These are phyloP conservation scores for Udeniomyces megalosporus DNA, from an alignment of 768 basidiomycete genomes.

Conservation along the genomic window DNA sequence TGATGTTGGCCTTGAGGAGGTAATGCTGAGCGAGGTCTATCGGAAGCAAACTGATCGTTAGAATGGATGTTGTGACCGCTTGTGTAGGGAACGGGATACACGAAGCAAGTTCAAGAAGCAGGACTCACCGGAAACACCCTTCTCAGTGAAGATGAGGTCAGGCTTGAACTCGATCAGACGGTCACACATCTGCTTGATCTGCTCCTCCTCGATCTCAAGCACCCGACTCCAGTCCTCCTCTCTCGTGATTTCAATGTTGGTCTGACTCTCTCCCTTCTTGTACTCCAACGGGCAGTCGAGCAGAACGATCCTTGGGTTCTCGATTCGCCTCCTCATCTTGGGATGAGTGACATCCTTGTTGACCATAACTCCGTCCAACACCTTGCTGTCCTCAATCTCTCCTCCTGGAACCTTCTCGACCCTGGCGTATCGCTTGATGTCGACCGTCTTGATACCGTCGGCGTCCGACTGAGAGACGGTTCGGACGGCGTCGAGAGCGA, in stretches of 20 bases:
- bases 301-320: slow-evolving; percentile 70
- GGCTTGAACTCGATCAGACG: slow-evolving; percentile 84
- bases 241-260: slow-evolving; percentile 93
- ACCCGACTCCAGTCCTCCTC: slow-evolving; percentile 84
- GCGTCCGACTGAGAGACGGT: slow-evolving; percentile 58
- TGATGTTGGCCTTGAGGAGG: slow-evolving; percentile 68
- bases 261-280: slow-evolving; percentile 97
- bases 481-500: slow-evolving; percentile 81
- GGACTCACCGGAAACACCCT: slow-evolving; percentile 78
- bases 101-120: background rate
- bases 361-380: slow-evolving; percentile 80
- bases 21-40: slow-evolving; percentile 85
- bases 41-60: no score
- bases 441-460: slow-evolving; percentile 62
- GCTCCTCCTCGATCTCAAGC: slow-evolving; percentile 91
- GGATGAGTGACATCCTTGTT: slow-evolving; percentile 99
- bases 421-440: slow-evolving; percentile 93
- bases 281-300: slow-evolving; percentile 94
- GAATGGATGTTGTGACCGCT: background rate
- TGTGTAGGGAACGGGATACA: background rate
- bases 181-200: slow-evolving; percentile 71
- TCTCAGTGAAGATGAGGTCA: slow-evolving; percentile 88
- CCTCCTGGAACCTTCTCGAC: slow-evolving; percentile 97
- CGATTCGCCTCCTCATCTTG: slow-evolving; percentile 81
- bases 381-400: slow-evolving; percentile 81